These are phyloP conservation scores for Exserohilum rostratum DNA, from an alignment of 2,329 filamentous ascomycete species.

Conservation along the genomic window DNA sequence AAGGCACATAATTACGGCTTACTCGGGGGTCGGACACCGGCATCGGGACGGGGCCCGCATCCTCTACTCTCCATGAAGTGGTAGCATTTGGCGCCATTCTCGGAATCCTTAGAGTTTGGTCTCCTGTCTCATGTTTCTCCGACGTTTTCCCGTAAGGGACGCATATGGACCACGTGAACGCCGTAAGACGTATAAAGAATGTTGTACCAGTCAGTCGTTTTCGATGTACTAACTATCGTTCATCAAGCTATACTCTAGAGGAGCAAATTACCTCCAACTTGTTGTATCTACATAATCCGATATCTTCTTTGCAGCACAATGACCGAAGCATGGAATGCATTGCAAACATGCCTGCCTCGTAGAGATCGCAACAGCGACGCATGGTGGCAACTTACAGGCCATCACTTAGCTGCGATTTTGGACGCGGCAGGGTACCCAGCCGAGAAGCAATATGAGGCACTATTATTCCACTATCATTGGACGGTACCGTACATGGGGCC, in stretches of 20 bases:
- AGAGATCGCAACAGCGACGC: not conserved
- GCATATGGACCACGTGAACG: not conserved
- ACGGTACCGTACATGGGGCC: not conserved
- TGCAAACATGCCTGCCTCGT: not conserved
- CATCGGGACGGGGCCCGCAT: not conserved
- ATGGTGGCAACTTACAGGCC: not conserved
- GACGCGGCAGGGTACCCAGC: not conserved
- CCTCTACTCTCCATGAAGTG: not conserved
- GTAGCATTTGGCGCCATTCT: not conserved
- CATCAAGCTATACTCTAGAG: not conserved
- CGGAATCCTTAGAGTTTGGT: not conserved
- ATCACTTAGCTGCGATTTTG: not conserved
- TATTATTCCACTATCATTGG: not conserved
- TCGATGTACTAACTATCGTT: not conserved
- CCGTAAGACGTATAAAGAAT: not conserved
- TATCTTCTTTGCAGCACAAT: not conserved
- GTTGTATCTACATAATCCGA: not conserved
- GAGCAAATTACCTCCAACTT: not conserved
- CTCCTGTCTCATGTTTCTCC: not conserved
- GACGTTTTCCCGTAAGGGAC: not conserved
- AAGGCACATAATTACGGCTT: not conserved
- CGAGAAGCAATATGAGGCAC: not conserved
- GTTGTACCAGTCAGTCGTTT: not conserved
- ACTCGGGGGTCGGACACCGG: not conserved
- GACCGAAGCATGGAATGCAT: not conserved